Conservation (phyloP, 305 asterid genomes). For the Fraxinus greggii region DNA sequence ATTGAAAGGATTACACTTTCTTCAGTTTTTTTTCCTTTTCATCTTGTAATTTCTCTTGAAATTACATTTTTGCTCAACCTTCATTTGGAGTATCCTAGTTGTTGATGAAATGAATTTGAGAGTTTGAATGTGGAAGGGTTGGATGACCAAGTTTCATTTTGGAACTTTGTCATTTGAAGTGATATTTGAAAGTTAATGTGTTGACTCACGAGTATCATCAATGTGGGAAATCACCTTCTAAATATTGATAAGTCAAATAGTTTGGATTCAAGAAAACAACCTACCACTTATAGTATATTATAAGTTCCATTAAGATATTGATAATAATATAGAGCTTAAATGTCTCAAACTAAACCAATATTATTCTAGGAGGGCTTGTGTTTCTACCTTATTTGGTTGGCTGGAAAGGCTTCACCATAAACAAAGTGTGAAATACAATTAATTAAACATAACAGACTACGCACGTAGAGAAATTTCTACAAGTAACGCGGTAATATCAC, state of each 20-base stretch:
- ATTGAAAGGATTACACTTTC: background rate
- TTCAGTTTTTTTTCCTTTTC: background rate
- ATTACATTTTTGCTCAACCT: background rate
- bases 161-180: background rate
- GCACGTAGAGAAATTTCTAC: background rate
- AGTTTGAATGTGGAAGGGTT: background rate
- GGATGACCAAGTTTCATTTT: background rate
- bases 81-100: background rate
- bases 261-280: background rate
- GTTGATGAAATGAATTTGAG: background rate
- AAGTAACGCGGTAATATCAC: background rate
- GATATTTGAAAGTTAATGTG: background rate
- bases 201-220: background rate
- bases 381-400: background rate
- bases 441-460: background rate
- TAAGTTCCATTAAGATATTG: background rate
- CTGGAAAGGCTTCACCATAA: background rate
- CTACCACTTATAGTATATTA: background rate
- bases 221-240: background rate
- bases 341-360: background rate
- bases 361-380: background rate
- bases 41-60: background rate
- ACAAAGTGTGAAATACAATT: background rate
- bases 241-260: background rate
- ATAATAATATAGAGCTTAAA: background rate